These are phyloP conservation scores for Chaetomium cochliodes DNA, from an alignment of 495 filamentous ascomycete genomes.

Conservation along the genomic window DNA sequence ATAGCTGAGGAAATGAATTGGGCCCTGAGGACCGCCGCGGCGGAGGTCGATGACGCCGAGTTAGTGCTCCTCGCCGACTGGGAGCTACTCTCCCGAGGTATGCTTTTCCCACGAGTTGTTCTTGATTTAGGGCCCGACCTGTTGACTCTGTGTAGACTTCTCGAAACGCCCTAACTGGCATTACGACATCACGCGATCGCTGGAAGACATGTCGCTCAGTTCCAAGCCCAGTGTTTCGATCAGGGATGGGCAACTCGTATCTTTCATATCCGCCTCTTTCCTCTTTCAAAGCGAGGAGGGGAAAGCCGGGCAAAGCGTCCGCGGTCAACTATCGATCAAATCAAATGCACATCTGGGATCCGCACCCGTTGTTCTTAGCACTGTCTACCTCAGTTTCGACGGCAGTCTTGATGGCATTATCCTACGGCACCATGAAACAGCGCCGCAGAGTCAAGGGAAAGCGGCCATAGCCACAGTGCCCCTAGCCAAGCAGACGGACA, in stretches of 20 bases:
- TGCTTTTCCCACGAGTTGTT: constrained; percentile 31
- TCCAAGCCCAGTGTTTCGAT: constrained; percentile 65
- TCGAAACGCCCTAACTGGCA: constrained; percentile 58
- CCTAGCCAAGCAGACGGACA: constrained; percentile 17
- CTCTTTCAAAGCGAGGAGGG: constrained; percentile 72
- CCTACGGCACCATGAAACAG: constrained; percentile 39
- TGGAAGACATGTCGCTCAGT: constrained; percentile 55
- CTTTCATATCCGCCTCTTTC: constrained; percentile 70
- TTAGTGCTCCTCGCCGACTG: constrained; percentile 75
- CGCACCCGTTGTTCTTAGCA: constrained; percentile 61
- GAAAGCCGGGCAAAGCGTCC: constrained; percentile 76
- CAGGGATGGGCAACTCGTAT: constrained; percentile 63
- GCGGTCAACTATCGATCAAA: constrained; percentile 68
- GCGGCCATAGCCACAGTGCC: constrained; percentile 20
- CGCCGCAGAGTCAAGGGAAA: constrained; percentile 16
- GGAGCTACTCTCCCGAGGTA: constrained; percentile 73
- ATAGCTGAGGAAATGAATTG: constrained; percentile 71
- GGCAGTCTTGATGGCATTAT: constrained; percentile 63
- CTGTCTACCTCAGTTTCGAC: constrained; percentile 65
- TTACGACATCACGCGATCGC: constrained; percentile 71
- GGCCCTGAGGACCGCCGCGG: constrained; percentile 71
- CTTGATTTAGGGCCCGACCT: neutral
- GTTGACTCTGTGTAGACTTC: constrained; percentile 51
- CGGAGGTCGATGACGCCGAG: constrained; percentile 59
- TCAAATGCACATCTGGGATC: constrained; percentile 66